These are phyloP conservation scores for Tripidium arundinaceum DNA, from an alignment of 202 grass and related monocot species.

Conservation along the genomic window DNA sequence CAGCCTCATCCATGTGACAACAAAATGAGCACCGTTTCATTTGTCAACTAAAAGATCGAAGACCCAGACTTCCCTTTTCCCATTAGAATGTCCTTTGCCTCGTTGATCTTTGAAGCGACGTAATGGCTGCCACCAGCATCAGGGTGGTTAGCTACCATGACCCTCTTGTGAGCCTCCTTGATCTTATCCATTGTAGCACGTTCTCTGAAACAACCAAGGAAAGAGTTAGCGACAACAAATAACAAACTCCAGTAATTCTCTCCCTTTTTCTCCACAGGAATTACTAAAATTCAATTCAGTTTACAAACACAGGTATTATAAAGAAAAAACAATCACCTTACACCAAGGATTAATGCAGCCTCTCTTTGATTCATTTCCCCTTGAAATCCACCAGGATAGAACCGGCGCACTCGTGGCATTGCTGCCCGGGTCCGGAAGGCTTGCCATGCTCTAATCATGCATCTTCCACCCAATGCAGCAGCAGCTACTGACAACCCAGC, in stretches of 20 bases:
- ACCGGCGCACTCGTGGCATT: slow-evolving; percentile 47
- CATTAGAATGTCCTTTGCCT: slow-evolving; percentile 82
- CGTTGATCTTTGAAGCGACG: slow-evolving; percentile 73
- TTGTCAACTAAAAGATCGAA: slow-evolving; percentile 40
- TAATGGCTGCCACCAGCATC: slow-evolving; percentile 94
- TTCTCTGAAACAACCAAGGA: slow-evolving; percentile 46
- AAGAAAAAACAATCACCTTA: slow-evolving; percentile 44
- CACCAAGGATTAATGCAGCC: slow-evolving; percentile 80
- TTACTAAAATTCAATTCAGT: background rate
- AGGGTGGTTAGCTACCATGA: slow-evolving; percentile 88
- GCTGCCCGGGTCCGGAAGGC: slow-evolving; percentile 43
- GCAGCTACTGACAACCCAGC: slow-evolving; percentile 69
- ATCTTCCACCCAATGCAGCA: slow-evolving; percentile 61
- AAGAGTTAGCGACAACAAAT: background rate
- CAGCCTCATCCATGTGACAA: background rate
- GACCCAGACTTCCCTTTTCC: slow-evolving; percentile 52
- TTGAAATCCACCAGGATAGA: slow-evolving; percentile 91
- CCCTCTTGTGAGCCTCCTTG: slow-evolving; percentile 86
- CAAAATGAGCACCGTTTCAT: background rate
- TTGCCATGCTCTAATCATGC: slow-evolving; percentile 74
- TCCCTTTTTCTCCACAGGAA: background rate
- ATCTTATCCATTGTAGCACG: slow-evolving; percentile 70
- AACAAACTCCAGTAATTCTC: background rate
- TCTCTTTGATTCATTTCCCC: slow-evolving; percentile 72
- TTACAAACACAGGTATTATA: background rate